Evolutionary conservation across 257 asterid species (phyloP).

Genomic region (Rauvolfia tetraphylla): DNA sequence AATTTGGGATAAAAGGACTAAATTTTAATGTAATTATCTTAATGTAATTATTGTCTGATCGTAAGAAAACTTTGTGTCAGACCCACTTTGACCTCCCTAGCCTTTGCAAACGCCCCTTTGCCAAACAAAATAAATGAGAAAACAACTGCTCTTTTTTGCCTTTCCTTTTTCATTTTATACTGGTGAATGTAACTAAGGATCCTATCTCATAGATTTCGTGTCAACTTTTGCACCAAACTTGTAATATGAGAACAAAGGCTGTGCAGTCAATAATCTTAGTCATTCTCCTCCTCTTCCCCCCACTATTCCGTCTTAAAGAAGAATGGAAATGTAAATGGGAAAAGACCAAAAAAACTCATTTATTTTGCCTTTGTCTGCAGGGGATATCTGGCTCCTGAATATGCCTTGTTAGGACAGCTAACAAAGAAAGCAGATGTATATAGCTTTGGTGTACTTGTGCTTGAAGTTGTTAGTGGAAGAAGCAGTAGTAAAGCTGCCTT

Average conservation of each 20-base stretch:
- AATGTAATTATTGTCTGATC: no score
- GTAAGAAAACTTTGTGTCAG: no score
- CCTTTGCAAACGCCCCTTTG: no score
- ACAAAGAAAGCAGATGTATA: constrained; percentile 12
- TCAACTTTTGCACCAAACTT: neutral
- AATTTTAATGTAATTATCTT: no score
- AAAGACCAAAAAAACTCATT: neutral
- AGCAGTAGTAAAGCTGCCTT: constrained; percentile 45
- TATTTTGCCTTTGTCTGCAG: neutral
- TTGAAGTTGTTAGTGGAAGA: constrained; percentile 13
- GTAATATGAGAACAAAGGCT: neutral
- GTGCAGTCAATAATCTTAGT: neutral
- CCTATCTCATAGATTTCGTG: neutral
- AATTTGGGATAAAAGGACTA: no score
- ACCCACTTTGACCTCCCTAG: no score
- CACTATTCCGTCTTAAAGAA: neutral
- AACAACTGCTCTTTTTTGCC: no score
- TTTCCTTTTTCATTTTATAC: no score
- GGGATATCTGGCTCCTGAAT: constrained; percentile 12
- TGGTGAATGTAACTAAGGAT: no score
- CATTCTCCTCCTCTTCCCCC: neutral
- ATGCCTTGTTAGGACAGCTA: constrained; percentile 13
- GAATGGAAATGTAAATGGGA: neutral
- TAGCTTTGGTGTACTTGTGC: constrained; percentile 4
- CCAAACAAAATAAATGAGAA: no score